A percentile compares a stretch with the other conserved stretches of the same genome.
Evolutionary conservation across 345 rosid species (phyloP).

Genomic region (Angophora floribunda): DNA sequence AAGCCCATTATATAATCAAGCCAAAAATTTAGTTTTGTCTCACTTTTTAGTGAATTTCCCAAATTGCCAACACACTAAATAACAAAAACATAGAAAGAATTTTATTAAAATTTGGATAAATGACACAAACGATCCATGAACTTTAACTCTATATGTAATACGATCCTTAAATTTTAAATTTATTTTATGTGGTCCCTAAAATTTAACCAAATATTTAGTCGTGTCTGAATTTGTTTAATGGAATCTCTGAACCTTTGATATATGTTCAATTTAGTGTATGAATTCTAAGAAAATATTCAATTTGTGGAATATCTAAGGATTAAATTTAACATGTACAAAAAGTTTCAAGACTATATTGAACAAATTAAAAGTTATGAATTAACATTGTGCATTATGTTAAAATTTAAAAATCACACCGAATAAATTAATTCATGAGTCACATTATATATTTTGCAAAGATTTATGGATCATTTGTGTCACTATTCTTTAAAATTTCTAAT

Average conservation of each 20-base stretch:
- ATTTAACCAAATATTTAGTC: too few relatives aligned
- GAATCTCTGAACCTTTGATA: too few relatives aligned
- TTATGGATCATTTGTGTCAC: fast-evolving
- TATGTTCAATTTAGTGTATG: too few relatives aligned
- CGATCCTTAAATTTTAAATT: fast-evolving
- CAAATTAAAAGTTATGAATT: too few relatives aligned
- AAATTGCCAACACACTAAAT: background rate
- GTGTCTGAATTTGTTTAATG: too few relatives aligned
- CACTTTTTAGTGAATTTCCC: background rate
- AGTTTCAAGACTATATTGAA: too few relatives aligned
- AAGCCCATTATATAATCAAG: background rate
- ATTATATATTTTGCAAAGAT: too few relatives aligned
- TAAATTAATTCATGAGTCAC: too few relatives aligned
- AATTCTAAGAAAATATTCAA: background rate
- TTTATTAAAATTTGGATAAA: background rate
- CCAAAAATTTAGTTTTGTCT: background rate
- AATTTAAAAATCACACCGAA: too few relatives aligned
- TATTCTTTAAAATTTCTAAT: background rate
- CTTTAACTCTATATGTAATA: too few relatives aligned
- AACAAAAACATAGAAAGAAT: background rate
- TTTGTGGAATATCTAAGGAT: fast-evolving
- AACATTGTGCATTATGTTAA: too few relatives aligned
- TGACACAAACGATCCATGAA: background rate
- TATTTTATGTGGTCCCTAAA: fast-evolving
- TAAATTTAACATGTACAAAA: too few relatives aligned